Conservation (phyloP, 306 rosid species). For the Lotus japonicus region DNA sequence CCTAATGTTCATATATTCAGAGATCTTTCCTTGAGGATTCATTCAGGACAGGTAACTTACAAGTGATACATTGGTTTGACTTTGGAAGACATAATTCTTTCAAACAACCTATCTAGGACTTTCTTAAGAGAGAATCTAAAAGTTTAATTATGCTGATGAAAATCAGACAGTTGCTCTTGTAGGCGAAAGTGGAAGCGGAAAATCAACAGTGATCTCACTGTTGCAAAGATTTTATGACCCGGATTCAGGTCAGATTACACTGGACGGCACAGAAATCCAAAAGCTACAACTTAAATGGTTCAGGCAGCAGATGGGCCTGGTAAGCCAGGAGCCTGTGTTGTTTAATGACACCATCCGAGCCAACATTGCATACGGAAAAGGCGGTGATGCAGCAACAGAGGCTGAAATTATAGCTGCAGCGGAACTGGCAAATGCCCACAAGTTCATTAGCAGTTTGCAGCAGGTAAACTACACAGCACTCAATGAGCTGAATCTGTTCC, state of each 20-base stretch:
- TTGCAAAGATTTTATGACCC: slow-evolving; percentile 73
- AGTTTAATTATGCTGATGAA: slow-evolving; percentile 7
- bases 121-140: slow-evolving; percentile 7
- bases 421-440: slow-evolving; percentile 69
- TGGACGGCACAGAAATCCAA: slow-evolving; percentile 55
- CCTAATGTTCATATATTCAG: slow-evolving; percentile 48
- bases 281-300: slow-evolving; percentile 64
- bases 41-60: slow-evolving; percentile 52
- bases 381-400: slow-evolving; percentile 46
- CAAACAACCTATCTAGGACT: neutral
- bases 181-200: slow-evolving; percentile 88
- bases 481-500: neutral
- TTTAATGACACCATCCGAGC: slow-evolving; percentile 73
- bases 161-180: slow-evolving; percentile 78
- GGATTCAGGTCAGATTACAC: slow-evolving; percentile 52
- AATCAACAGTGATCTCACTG: slow-evolving; percentile 68
- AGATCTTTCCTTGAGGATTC: slow-evolving; percentile 58
- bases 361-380: slow-evolving; percentile 67
- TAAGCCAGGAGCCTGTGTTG: slow-evolving; percentile 72
- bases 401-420: slow-evolving; percentile 65
- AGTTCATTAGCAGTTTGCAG: slow-evolving; percentile 58
- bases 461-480: slow-evolving; percentile 32
- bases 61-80: neutral
- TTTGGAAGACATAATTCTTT: neutral
- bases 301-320: slow-evolving; percentile 73